These are phyloP conservation scores for Maudiozyma turicensis DNA, from an alignment of 805 yeast species.

Conservation along the genomic window DNA sequence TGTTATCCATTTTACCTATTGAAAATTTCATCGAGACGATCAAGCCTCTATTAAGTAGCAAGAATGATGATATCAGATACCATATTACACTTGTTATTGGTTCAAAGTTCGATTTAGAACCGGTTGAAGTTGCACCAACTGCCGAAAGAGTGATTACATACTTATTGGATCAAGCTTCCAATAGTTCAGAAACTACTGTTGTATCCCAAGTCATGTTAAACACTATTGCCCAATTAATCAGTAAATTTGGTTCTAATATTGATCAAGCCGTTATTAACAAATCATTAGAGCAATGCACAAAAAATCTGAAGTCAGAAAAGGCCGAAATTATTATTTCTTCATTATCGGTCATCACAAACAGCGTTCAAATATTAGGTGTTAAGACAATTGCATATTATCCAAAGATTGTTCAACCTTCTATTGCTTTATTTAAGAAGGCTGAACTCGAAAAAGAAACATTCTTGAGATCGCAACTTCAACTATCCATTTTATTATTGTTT, in stretches of 20 bases:
- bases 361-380: constrained; percentile 72
- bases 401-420: constrained; percentile 66
- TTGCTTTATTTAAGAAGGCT: constrained; percentile 43
- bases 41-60: constrained; percentile 30
- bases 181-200: constrained; percentile 27
- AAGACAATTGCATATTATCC: constrained; percentile 79
- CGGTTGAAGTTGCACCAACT: constrained; percentile 41
- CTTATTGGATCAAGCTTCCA: constrained; percentile 33
- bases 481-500: constrained; percentile 60
- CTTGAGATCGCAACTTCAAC: constrained; percentile 40
- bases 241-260: constrained; percentile 48
- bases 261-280: constrained; percentile 39
- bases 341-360: constrained; percentile 57
- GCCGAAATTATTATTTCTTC: constrained; percentile 67
- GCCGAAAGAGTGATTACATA: constrained; percentile 43
- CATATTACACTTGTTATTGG: constrained; percentile 56
- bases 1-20: constrained; percentile 67
- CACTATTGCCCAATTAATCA: constrained; percentile 51
- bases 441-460: constrained; percentile 13
- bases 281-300: constrained; percentile 42
- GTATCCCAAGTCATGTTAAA: constrained; percentile 64
- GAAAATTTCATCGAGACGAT: constrained; percentile 60
- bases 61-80: constrained; percentile 39
- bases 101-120: constrained; percentile 61
- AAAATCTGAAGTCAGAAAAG: constrained; percentile 39